phyloP scores from a whole-genome alignment of 2,329 filamentous ascomycete species.

The Ciborinia camelliae region DNA sequence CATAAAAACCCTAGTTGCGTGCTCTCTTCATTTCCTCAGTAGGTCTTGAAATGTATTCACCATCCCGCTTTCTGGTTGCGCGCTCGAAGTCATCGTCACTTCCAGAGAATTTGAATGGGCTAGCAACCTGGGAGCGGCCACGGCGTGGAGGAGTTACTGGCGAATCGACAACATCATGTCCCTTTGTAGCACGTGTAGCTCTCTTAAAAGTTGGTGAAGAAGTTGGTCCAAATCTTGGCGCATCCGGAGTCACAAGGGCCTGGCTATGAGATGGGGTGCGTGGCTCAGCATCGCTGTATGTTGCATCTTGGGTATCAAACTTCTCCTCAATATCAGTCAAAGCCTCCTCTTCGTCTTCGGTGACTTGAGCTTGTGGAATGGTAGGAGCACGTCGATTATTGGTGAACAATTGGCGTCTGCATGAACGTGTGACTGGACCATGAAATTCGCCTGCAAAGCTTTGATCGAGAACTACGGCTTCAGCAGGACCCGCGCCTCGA shows the following conservation, averaged over 20 bases:
- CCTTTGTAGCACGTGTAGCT: constrained; percentile 54
- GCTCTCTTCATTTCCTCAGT: constrained; percentile 24
- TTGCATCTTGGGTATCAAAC: constrained; percentile 7
- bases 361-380: constrained; percentile 58
- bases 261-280: constrained; percentile 27
- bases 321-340: constrained; percentile 48
- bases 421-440: constrained; percentile 59
- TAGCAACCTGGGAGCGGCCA: constrained; percentile 23
- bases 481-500: constrained; percentile 29
- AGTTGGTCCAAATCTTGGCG: constrained; percentile 53
- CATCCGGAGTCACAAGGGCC: constrained; percentile 50
- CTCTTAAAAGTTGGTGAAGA: constrained; percentile 62
- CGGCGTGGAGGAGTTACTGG: constrained; percentile 32
- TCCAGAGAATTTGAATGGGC: constrained; percentile 65
- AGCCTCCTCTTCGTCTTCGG: constrained; percentile 53
- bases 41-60: constrained; percentile 38
- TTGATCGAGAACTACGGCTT: constrained; percentile 38
- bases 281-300: constrained; percentile 9
- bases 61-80: constrained; percentile 46
- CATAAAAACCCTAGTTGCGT: constrained; percentile 5
- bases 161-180: constrained; percentile 34
- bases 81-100: constrained; percentile 40
- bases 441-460: constrained; percentile 37
- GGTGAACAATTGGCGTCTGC: constrained; percentile 12
- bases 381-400: constrained; percentile 40